Evolutionary conservation across 164 flowering plant genomes (phyloP).

Genomic region (Stephania cephalantha): DNA sequence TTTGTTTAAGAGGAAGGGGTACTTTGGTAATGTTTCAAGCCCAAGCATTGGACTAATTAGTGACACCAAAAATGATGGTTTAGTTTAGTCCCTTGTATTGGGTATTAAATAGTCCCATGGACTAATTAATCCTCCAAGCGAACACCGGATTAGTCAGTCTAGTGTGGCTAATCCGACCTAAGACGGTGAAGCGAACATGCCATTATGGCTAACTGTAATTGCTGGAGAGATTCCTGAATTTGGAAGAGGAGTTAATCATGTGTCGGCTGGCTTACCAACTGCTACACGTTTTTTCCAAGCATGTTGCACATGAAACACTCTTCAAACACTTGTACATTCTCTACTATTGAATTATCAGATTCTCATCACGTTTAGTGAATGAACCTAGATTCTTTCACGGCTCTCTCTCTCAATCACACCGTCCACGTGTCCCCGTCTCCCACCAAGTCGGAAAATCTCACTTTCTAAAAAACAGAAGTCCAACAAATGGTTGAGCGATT

Average conservation of each 20-base stretch:
- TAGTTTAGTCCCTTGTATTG: no score
- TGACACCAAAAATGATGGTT: no score
- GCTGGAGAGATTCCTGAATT: no score
- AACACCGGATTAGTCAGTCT: no score
- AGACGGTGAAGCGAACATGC: no score
- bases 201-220: no score
- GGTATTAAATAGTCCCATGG: no score
- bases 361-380: neutral
- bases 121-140: no score
- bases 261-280: neutral
- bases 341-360: neutral
- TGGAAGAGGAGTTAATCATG: neutral
- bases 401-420: neutral
- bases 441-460: constrained; percentile 4
- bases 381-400: constrained; percentile 1
- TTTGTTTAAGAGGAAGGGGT: no score
- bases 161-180: no score
- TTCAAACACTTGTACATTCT: neutral
- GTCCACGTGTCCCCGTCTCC: neutral
- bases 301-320: neutral
- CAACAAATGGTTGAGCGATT: neutral
- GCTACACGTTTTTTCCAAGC: neutral
- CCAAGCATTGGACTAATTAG: no score
- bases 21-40: no score
- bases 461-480: neutral